Percentiles rank a stretch among this genome's conserved stretches.
phyloP scores from a whole-genome alignment of 2,329 filamentous ascomycete genomes.

The Myriosclerotinia duriaeana region DNA sequence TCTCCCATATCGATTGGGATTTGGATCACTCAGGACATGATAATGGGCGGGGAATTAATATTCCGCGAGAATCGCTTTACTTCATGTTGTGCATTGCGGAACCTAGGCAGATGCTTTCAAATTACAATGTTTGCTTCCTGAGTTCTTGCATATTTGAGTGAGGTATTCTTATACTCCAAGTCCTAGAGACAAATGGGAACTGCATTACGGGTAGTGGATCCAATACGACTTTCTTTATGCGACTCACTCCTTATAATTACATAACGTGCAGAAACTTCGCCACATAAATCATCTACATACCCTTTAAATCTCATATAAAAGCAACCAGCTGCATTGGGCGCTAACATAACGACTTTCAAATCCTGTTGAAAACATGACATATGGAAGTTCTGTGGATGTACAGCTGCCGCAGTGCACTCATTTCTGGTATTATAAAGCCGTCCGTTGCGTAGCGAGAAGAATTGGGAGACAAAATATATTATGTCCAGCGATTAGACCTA shows the following conservation, averaged over 20 bases:
- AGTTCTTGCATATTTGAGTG: not conserved
- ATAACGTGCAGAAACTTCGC: not conserved
- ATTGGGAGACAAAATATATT: not conserved
- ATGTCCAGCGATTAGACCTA: not conserved
- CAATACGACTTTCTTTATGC: not conserved
- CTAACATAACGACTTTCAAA: not conserved
- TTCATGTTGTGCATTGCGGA: not conserved
- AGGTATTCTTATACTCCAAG: not conserved
- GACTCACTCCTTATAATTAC: too few species aligned
- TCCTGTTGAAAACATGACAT: fast-evolving
- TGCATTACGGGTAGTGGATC: too few species aligned
- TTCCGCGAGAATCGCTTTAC: not conserved
- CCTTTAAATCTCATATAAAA: not conserved
- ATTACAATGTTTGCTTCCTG: not conserved
- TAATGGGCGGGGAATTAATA: too few species aligned
- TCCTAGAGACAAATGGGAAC: not conserved
- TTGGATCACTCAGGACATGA: not conserved
- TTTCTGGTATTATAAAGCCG: not conserved
- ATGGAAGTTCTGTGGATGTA: not conserved
- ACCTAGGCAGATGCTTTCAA: too few species aligned
- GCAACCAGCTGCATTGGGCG: too few species aligned
- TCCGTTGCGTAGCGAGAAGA: too few species aligned
- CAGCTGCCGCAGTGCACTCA: too few species aligned
- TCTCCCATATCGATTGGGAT: not conserved
- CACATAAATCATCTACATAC: not conserved